Evolutionary conservation across 2,329 filamentous ascomycete genomes (phyloP).

Genomic region (Trichoderma semiorbis): DNA sequence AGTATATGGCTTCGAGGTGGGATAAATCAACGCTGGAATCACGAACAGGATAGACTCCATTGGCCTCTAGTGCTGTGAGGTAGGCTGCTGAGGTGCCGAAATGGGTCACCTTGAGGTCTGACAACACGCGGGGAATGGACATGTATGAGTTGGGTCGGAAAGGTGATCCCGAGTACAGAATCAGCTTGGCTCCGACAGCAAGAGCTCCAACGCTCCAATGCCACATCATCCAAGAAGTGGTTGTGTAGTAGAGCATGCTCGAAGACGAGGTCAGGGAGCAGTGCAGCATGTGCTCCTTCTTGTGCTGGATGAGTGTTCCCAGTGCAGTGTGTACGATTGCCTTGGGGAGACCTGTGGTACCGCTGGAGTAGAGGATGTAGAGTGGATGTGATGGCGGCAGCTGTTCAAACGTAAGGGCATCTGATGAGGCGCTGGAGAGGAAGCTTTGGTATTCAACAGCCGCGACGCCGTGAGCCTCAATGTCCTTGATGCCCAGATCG

Average conservation of each 20-base stretch:
- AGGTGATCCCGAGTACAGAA: slow-evolving; percentile 90
- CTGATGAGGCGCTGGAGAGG: slow-evolving; percentile 40
- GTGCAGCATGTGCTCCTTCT: slow-evolving; percentile 91
- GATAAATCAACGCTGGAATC: slow-evolving; percentile 56
- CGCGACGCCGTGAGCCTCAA: slow-evolving; percentile 38
- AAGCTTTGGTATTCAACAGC: slow-evolving; percentile 46
- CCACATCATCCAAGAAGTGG: slow-evolving; percentile 99
- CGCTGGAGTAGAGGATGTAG: slow-evolving; percentile 90
- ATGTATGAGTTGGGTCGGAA: slow-evolving; percentile 77
- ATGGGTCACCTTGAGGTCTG: slow-evolving; percentile 78
- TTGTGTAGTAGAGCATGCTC: slow-evolving; percentile 88
- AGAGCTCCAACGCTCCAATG: slow-evolving; percentile 91
- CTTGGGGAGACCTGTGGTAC: slow-evolving; percentile 84
- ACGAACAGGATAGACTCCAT: slow-evolving; percentile 55
- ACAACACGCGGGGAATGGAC: slow-evolving; percentile 77
- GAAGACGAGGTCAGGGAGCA: slow-evolving; percentile 72
- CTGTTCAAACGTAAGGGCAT: slow-evolving; percentile 64
- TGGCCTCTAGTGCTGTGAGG: slow-evolving; percentile 84
- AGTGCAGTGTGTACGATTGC: slow-evolving; percentile 91
- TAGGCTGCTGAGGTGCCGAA: slow-evolving; percentile 96
- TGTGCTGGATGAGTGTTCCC: slow-evolving; percentile 90
- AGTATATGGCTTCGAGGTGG: slow-evolving; percentile 80
- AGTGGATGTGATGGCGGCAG: slow-evolving; percentile 82
- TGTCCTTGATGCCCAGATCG: slow-evolving; percentile 41
- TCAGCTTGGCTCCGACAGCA: slow-evolving; percentile 74